Evolutionary conservation across 148 eudicot genomes (phyloP).

Genomic region (Camellia japonica): DNA sequence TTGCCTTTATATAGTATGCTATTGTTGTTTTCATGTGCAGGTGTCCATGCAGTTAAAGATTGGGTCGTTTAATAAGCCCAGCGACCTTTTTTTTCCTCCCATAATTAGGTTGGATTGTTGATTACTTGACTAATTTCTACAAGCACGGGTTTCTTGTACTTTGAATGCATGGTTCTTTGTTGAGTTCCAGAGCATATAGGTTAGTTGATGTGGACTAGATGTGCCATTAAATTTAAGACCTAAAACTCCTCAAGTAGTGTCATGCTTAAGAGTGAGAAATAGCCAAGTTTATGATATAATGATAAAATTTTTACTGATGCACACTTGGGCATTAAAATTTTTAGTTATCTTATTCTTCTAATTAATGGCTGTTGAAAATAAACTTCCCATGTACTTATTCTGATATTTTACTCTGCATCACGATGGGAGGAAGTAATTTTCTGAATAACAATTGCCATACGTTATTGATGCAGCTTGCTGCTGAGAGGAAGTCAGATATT

Average conservation of each 20-base stretch:
- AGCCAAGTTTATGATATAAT: not conserved
- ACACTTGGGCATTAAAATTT: not conserved
- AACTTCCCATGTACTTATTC: not conserved
- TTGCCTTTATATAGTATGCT: not conserved
- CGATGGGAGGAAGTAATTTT: conserved; percentile 6
- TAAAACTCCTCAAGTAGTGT: not conserved
- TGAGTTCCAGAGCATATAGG: not conserved
- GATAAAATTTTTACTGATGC: not conserved
- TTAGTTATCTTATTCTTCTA: not conserved
- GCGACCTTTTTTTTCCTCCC: not conserved
- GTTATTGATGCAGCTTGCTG: conserved; percentile 57
- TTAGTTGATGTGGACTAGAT: not conserved
- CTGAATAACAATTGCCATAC: not conserved
- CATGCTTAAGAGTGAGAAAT: not conserved
- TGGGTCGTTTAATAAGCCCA: conserved; percentile 1
- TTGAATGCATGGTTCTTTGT: not conserved
- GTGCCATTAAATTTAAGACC: not conserved
- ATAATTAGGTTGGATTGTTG: not conserved
- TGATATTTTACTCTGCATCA: not conserved
- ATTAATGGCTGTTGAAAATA: conserved; percentile 2
- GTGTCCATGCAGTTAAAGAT: not conserved
- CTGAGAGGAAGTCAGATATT: conserved; percentile 52
- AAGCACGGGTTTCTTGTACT: not conserved
- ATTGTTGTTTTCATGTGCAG: not conserved
- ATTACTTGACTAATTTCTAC: not conserved